Evolutionary conservation across 169 alveolate species (phyloP).

Genomic region (Plasmodium vivax): DNA sequence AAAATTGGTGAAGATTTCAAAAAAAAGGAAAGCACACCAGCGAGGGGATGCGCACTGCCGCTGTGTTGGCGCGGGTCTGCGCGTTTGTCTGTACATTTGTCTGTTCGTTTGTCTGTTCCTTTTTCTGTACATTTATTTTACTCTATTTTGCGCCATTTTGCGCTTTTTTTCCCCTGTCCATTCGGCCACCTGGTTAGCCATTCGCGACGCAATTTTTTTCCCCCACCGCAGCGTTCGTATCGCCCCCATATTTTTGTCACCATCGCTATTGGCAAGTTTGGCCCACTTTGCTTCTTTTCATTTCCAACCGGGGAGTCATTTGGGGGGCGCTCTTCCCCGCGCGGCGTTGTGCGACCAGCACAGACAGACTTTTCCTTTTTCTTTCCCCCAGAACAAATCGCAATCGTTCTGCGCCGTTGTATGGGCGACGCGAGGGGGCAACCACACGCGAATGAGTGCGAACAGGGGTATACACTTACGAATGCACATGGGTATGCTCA

Average conservation of each 20-base stretch:
- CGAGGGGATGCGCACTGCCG: not conserved
- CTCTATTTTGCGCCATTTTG: not conserved
- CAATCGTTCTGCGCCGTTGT: not conserved
- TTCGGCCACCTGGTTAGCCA: not conserved
- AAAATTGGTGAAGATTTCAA: not conserved
- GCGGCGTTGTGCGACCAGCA: not conserved
- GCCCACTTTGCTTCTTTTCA: not conserved
- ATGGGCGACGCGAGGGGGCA: not conserved
- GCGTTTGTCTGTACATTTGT: not conserved
- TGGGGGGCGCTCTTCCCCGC: not conserved
- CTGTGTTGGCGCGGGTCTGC: not conserved
- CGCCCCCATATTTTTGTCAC: not conserved
- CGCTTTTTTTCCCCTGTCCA: not conserved
- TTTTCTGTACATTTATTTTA: not conserved
- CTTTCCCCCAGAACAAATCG: not conserved
- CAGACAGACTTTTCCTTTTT: not conserved
- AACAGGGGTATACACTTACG: not conserved
- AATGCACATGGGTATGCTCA: not conserved
- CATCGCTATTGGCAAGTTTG: not conserved
- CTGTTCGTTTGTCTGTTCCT: too few relatives aligned
- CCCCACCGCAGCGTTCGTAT: not conserved
- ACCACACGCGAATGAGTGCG: not conserved
- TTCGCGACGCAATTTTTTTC: not conserved
- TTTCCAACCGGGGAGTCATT: not conserved
- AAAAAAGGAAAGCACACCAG: not conserved